Evolutionary conservation across 257 asterid genomes (phyloP), one percentile per base, ranked within the genome.

Genomic region (Solanum raphanifolium): DNA sequence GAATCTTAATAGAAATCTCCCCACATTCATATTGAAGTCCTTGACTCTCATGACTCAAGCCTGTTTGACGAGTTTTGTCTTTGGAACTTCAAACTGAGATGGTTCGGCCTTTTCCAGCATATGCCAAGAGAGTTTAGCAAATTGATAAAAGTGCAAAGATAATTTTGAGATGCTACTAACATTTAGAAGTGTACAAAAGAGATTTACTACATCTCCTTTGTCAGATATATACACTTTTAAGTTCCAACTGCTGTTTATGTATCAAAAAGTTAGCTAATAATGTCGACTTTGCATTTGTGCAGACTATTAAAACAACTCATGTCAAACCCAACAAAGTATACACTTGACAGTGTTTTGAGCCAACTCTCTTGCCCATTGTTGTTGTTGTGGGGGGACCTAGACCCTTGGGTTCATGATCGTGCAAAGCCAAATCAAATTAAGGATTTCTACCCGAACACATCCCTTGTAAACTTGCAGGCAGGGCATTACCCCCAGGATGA

Each of bases 401-500:
- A 95, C 87, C 99, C 98, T 15, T 95, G 98, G 98, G 95, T 95
- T 74, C 83, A 74, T 7, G 98, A 98, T 76, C 93, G 95, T 5
- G 94, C 96, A 23, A 97, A 95, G 90, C 98, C 98, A 66, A 92
- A 85, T 21, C 90, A 94, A 36, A 95, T 95, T 86, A 93, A 94
- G 88, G 98, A 95, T 78, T 94, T 97, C 87, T 97, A 95, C 87
- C 92, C 92, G 2, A 90, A 94, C 23, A 92, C 98, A 35, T 88
- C 94, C 5, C 87, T 97, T 35, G 97, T 97, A 34, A 94, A 92
- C 90, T 91, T 97, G 36, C 95, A 93, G 89, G 98, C 98, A 5
- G 99, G 99, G 32, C 98, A 97, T 92, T 95, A 98, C 73, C 99
- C 98, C 0, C 98, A 96, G 66, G 98, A 96, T 69, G 98, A 95